These are phyloP conservation scores for Trichosporon sp. DNA, from an alignment of 1,284 basidiomycete genomes.

Conservation along the genomic window DNA sequence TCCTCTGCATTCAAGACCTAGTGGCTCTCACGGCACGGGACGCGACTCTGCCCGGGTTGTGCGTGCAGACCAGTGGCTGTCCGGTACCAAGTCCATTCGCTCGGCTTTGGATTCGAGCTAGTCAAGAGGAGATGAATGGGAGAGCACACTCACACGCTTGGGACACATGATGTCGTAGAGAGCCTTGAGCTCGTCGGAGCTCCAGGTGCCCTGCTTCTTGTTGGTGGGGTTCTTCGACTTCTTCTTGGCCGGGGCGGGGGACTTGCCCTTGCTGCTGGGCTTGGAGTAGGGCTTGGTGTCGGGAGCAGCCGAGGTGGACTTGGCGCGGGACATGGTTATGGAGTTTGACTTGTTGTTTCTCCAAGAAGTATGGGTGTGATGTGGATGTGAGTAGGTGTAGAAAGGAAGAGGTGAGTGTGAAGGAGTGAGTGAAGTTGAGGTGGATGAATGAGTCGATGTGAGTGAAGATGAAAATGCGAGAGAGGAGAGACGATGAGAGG, in stretches of 20 bases:
- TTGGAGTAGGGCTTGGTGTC: not conserved
- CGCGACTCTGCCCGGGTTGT: too few relatives aligned
- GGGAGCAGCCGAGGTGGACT: not conserved
- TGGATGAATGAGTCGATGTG: constrained; percentile 56
- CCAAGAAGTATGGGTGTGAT: not conserved
- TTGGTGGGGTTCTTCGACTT: constrained; percentile 21
- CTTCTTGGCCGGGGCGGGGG: constrained; percentile 18
- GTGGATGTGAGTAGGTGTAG: not conserved
- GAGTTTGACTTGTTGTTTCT: too few relatives aligned
- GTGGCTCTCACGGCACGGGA: too few relatives aligned
- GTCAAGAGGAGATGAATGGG: not conserved
- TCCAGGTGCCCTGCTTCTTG: constrained; percentile 40
- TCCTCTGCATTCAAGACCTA: too few relatives aligned
- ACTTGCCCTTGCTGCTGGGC: constrained; percentile 15
- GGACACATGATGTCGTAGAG: constrained; percentile 42
- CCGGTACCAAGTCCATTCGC: too few relatives aligned
- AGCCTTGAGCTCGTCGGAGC: constrained; percentile 36
- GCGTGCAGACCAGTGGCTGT: too few relatives aligned
- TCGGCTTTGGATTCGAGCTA: too few relatives aligned
- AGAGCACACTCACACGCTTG: constrained; percentile 34
- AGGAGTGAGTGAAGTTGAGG: not conserved
- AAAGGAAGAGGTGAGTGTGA: not conserved
- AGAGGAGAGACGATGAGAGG: constrained; percentile 6
- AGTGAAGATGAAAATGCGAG: too few relatives aligned
- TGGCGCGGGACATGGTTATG: not conserved